Evolutionary conservation across 768 basidiomycete species (phyloP).

Genomic region (Boletus sp.): DNA sequence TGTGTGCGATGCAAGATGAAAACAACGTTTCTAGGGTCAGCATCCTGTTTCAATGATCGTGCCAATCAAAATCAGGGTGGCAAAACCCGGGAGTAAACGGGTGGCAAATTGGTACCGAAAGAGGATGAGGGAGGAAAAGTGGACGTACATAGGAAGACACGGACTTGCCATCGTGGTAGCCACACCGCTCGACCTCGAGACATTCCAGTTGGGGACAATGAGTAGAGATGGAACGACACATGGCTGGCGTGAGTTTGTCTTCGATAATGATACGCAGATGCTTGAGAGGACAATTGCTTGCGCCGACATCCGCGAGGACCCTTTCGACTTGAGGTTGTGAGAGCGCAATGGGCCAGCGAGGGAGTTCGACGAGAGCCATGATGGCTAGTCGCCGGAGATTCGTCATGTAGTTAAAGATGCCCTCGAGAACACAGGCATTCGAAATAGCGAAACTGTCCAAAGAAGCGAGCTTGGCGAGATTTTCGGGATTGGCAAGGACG

Average conservation of each 20-base stretch:
- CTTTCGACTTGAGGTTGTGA: constrained; percentile 31
- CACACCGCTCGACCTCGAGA: constrained; percentile 35
- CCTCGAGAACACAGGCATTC: constrained; percentile 31
- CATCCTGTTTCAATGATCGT: constrained; percentile 22
- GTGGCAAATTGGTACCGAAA: constrained; percentile 4
- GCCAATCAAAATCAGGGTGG: constrained; percentile 21
- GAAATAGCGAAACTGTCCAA: constrained; percentile 35
- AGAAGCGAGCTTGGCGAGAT: constrained; percentile 31
- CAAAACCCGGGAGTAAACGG: constrained; percentile 12
- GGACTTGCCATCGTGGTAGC: constrained; percentile 37
- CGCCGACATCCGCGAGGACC: constrained; percentile 28
- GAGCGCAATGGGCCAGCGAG: constrained; percentile 36
- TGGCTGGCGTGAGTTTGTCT: constrained; percentile 33
- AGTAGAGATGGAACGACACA: constrained; percentile 29
- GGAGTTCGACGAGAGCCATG: constrained; percentile 33
- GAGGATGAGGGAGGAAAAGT: constrained; percentile 13
- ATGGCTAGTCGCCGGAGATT: constrained; percentile 30
- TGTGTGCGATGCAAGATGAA: constrained; percentile 26
- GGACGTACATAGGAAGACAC: constrained; percentile 34
- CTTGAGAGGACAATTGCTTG: constrained; percentile 31
- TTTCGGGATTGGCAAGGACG: constrained; percentile 17
- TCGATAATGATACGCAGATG: constrained; percentile 36
- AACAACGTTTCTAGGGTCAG: constrained; percentile 31
- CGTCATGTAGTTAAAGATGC: constrained; percentile 29
- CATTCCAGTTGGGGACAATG: constrained; percentile 31